Evolutionary conservation across 176 grass and related monocot genomes (phyloP).

Genomic region (Aegilops bicornis): DNA sequence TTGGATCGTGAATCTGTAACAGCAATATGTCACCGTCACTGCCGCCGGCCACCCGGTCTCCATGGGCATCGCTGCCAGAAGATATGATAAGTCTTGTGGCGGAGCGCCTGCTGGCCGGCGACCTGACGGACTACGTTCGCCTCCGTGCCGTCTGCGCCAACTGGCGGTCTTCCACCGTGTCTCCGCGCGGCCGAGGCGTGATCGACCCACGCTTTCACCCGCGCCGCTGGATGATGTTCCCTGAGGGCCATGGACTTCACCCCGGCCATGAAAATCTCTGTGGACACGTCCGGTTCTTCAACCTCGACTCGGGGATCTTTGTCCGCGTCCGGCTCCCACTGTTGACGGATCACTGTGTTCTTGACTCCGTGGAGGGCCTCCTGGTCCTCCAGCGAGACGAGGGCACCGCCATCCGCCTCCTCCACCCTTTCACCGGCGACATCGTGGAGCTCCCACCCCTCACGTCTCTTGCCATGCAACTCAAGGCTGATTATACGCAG

Average conservation of each 20-base stretch:
- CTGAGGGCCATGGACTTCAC: background rate
- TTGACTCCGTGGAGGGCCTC: background rate
- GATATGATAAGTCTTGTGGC: background rate
- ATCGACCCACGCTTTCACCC: background rate
- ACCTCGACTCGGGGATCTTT: background rate
- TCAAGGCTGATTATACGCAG: background rate
- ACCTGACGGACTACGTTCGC: background rate
- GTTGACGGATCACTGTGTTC: background rate
- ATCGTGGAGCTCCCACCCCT: background rate
- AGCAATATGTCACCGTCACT: background rate
- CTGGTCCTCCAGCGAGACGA: background rate
- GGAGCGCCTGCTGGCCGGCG: background rate
- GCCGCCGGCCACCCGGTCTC: background rate
- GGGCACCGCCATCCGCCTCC: slow-evolving; percentile 6
- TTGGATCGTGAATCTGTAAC: background rate
- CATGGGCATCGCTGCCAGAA: background rate
- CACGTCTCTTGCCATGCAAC: background rate
- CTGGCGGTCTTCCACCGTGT: background rate
- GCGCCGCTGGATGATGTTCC: background rate
- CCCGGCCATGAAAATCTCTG: background rate
- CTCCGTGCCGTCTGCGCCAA: background rate
- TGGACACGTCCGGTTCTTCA: background rate
- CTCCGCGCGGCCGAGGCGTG: background rate
- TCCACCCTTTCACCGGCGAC: slow-evolving; percentile 1
- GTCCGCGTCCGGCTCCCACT: slow-evolving; percentile 1